A percentile compares a stretch with the other conserved stretches of the same genome.
These are phyloP conservation scores for Coemansia interrupta DNA, from an alignment of 192 early-diverging fungal genomes.

Conservation along the genomic window DNA sequence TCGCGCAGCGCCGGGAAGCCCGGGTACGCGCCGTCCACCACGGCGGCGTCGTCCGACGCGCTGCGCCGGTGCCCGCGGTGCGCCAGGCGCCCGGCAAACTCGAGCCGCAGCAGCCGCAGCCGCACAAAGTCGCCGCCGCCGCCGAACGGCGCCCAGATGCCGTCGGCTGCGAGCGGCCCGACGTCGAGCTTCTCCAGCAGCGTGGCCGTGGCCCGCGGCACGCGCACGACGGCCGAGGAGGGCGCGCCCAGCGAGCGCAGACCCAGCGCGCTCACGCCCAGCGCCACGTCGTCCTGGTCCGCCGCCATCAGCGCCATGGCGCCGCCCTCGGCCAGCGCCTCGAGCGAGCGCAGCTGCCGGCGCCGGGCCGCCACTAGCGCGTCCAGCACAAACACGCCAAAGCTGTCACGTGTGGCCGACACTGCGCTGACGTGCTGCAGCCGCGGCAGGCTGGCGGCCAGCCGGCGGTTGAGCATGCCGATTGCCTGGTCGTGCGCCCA, in stretches of 20 bases:
- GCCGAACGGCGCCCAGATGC: constrained; percentile 31
- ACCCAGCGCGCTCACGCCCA: constrained; percentile 9
- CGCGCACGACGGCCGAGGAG: not conserved
- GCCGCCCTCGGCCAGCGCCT: constrained; percentile 6
- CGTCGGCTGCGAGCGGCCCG: constrained; percentile 26
- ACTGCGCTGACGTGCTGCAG: constrained; percentile 20
- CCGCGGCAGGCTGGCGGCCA: constrained; percentile 19
- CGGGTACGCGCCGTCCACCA: not conserved
- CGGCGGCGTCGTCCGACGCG: not conserved
- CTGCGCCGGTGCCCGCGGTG: not conserved
- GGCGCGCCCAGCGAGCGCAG: constrained; percentile 4
- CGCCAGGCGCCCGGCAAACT: constrained; percentile 7
- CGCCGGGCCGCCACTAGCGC: constrained; percentile 27
- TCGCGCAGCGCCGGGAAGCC: constrained; percentile 28
- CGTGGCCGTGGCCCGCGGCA: constrained; percentile 17
- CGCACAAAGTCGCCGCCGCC: constrained; percentile 2
- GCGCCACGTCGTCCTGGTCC: constrained; percentile 10
- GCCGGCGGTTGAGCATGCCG: constrained; percentile 11
- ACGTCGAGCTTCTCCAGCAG: constrained; percentile 27
- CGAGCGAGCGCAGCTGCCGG: constrained; percentile 10
- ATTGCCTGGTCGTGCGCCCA: constrained; percentile 25
- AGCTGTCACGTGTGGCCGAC: constrained; percentile 36
- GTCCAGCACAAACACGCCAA: constrained; percentile 38
- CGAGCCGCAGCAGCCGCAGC: constrained; percentile 25
- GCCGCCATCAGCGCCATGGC: not conserved